These are phyloP conservation scores for Nicotiana sylvestris DNA, from an alignment of 257 asterid species.

Conservation along the genomic window DNA sequence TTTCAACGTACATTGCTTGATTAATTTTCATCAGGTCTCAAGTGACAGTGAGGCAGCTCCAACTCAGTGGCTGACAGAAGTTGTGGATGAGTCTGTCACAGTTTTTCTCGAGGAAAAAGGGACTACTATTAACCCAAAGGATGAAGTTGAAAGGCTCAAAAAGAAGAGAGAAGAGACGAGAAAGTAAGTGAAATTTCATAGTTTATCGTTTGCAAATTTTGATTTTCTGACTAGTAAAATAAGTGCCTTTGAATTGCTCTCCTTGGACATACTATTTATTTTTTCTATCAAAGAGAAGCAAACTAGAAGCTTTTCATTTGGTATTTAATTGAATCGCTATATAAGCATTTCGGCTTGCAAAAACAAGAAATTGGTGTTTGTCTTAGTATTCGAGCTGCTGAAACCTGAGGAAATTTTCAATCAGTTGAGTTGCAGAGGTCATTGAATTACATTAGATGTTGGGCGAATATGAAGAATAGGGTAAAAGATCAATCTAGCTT, in stretches of 20 bases:
- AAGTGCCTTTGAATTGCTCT: neutral
- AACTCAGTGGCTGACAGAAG: conserved; percentile 57
- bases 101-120: conserved; percentile 57
- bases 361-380: neutral
- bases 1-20: neutral
- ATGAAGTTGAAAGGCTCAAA: conserved; percentile 69
- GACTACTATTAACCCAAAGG: conserved; percentile 43
- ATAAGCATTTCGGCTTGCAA: neutral
- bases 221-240: neutral
- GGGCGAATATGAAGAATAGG: neutral
- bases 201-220: neutral
- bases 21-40: conserved; percentile 43
- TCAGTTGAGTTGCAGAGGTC: neutral
- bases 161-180: conserved; percentile 75
- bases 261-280: neutral
- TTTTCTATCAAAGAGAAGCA: neutral
- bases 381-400: neutral
- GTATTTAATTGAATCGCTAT: neutral
- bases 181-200: conserved; percentile 41
- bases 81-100: conserved; percentile 58
- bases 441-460: neutral
- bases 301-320: neutral
- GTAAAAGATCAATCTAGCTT: neutral
- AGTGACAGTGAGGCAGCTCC: conserved; percentile 60
- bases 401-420: neutral